These are phyloP conservation scores for Candida coquimbonensis DNA, from an alignment of 805 yeast genomes.

Conservation along the genomic window DNA sequence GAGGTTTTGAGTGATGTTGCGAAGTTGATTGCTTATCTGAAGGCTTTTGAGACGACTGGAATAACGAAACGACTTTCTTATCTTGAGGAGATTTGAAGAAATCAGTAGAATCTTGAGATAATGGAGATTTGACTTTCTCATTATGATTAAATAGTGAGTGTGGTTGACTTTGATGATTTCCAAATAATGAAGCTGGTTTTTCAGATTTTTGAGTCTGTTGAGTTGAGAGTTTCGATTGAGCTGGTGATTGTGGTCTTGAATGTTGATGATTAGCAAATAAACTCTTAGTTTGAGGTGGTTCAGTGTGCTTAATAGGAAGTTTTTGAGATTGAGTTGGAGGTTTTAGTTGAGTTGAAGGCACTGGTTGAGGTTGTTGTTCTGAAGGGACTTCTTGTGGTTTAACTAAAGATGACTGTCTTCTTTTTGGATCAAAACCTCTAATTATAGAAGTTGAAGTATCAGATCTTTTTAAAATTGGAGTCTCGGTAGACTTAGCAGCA, in stretches of 20 bases:
- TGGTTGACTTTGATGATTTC: neutral
- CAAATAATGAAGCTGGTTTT: conserved; percentile 2
- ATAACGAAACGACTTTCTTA: neutral
- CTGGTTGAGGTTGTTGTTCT: neutral
- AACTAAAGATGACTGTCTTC: neutral
- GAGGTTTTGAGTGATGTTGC: neutral
- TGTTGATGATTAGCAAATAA: conserved; percentile 2
- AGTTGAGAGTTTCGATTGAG: too few relatives aligned
- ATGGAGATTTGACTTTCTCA: conserved; percentile 18
- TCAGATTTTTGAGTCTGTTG: neutral
- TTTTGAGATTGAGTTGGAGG: neutral
- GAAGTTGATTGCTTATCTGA: neutral
- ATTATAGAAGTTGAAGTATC: conserved; percentile 24
- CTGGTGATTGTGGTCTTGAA: too few relatives aligned
- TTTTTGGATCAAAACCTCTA: conserved; percentile 23
- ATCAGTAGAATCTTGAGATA: conserved; percentile 17
- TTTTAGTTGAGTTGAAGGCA: neutral
- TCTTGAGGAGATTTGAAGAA: neutral
- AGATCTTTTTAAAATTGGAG: conserved; percentile 15
- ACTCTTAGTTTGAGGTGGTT: conserved; percentile 1
- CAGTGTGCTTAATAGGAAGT: too few relatives aligned
- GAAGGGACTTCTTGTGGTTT: neutral
- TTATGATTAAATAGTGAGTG: neutral
- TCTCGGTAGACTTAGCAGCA: neutral
- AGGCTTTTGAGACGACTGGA: neutral